These are phyloP conservation scores for Dicorynia guianensis DNA, from an alignment of 306 rosid genomes.

Conservation along the genomic window DNA sequence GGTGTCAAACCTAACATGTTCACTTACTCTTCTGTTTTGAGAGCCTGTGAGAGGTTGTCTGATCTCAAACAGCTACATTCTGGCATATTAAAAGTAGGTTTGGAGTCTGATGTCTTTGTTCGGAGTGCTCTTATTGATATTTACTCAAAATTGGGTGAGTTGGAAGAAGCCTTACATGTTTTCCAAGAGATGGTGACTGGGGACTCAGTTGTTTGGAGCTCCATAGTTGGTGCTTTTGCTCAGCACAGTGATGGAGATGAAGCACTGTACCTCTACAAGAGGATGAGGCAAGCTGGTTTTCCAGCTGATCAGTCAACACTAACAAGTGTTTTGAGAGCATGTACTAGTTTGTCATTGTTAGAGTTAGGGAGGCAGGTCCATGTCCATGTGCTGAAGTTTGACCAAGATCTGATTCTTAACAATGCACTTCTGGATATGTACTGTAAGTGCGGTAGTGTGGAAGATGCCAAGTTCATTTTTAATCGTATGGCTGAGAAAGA, in stretches of 20 bases:
- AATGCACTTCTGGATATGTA: constrained; percentile 69
- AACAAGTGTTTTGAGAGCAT: constrained; percentile 66
- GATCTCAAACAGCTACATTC: constrained; percentile 57
- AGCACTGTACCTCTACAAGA: constrained; percentile 56
- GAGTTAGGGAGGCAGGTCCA: constrained; percentile 66
- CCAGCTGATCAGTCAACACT: constrained; percentile 56
- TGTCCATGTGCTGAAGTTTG: constrained; percentile 57
- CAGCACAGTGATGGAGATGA: constrained; percentile 62
- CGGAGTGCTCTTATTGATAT: constrained; percentile 57
- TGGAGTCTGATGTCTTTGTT: constrained; percentile 64
- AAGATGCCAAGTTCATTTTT: constrained; percentile 54
- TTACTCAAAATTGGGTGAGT: constrained; percentile 57
- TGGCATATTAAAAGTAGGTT: constrained; percentile 51
- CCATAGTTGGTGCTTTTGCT: constrained; percentile 61
- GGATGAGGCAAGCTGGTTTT: constrained; percentile 57
- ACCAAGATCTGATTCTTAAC: constrained; percentile 57
- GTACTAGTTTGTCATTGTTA: constrained; percentile 55
- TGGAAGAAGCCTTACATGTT: constrained; percentile 41
- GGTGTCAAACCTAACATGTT: constrained; percentile 61
- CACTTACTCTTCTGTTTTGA: constrained; percentile 63
- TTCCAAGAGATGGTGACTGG: constrained; percentile 56
- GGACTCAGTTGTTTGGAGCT: constrained; percentile 65
- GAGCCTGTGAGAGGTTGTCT: constrained; percentile 49
- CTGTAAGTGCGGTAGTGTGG: constrained; percentile 65
- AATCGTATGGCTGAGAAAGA: constrained; percentile 55